A percentile compares a stretch with the other conserved stretches of the same genome.
Evolutionary conservation across 148 eudicot genomes (phyloP).

Genomic region (Vaccinium myrtillus): DNA sequence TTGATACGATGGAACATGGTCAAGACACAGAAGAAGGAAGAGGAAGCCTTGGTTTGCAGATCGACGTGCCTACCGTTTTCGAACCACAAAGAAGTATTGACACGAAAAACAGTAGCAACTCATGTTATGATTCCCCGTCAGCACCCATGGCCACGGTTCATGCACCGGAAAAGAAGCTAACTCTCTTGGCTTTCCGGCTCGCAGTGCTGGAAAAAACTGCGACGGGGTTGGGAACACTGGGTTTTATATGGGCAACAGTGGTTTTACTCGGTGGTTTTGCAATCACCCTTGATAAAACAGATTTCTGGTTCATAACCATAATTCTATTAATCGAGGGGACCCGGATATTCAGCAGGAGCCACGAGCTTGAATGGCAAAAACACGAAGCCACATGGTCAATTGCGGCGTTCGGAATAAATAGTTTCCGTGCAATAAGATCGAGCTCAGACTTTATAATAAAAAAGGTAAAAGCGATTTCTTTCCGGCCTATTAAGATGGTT

Average conservation of each 20-base stretch:
- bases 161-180: constrained; percentile 75
- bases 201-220: constrained; percentile 81
- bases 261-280: constrained; percentile 92
- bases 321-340: constrained; percentile 73
- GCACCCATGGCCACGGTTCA: neutral
- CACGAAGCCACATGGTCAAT: constrained; percentile 84
- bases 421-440: constrained; percentile 53
- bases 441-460: constrained; percentile 42
- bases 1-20: constrained; percentile 26
- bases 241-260: constrained; percentile 91
- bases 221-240: constrained; percentile 69
- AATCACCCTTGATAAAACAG: constrained; percentile 58
- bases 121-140: neutral
- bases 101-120: constrained; percentile 33
- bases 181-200: constrained; percentile 77
- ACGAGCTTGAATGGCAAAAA: constrained; percentile 89
- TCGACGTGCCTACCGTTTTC: constrained; percentile 31
- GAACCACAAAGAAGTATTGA: constrained; percentile 44
- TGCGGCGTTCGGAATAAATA: constrained; percentile 34
- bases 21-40: constrained; percentile 16
- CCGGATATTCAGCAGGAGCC: constrained; percentile 74
- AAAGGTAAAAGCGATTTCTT: constrained; percentile 25
- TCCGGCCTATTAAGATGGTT: constrained; percentile 21
- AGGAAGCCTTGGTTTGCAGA: constrained; percentile 40
- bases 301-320: constrained; percentile 78